A percentile compares a stretch with the other conserved stretches of the same genome.
phyloP scores from a whole-genome alignment of 192 early-diverging fungal genomes.

The Umbelopsis vinacea region DNA sequence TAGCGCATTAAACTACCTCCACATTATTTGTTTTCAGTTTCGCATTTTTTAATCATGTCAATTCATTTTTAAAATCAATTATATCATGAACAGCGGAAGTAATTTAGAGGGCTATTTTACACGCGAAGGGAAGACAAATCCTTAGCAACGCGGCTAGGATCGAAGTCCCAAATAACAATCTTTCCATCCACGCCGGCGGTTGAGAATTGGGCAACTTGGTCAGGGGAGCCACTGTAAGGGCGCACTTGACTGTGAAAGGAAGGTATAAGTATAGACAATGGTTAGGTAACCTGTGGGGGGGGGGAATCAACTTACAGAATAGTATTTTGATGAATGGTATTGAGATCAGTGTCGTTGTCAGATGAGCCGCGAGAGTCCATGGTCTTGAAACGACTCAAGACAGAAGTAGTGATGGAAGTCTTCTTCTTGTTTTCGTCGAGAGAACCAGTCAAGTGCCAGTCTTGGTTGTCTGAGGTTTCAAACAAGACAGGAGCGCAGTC shows the following conservation, averaged over 20 bases:
- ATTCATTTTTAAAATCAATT: not conserved
- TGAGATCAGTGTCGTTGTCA: constrained; percentile 70
- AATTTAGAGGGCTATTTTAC: constrained; percentile 18
- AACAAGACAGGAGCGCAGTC: constrained; percentile 92
- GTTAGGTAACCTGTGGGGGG: constrained; percentile 6
- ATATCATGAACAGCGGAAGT: not conserved
- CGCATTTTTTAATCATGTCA: not conserved
- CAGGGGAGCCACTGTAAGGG: constrained; percentile 53
- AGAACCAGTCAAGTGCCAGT: constrained; percentile 69
- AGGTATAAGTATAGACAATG: not conserved
- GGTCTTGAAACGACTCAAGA: constrained; percentile 84
- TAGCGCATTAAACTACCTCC: no score
- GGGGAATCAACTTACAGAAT: constrained; percentile 74
- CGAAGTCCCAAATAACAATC: constrained; percentile 78
- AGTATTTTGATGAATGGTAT: constrained; percentile 95
- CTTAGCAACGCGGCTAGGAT: constrained; percentile 35
- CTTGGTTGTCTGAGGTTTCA: constrained; percentile 53
- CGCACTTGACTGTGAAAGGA: constrained; percentile 36
- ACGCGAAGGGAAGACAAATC: constrained; percentile 37
- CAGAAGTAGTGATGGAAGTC: constrained; percentile 64
- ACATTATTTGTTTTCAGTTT: no score
- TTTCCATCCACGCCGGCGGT: constrained; percentile 86
- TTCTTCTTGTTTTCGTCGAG: constrained; percentile 83
- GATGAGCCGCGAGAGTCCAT: constrained; percentile 88
- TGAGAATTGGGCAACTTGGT: constrained; percentile 69